phyloP scores from a whole-genome alignment of 495 filamentous ascomycete genomes.

The Cladorrhinum samala region DNA sequence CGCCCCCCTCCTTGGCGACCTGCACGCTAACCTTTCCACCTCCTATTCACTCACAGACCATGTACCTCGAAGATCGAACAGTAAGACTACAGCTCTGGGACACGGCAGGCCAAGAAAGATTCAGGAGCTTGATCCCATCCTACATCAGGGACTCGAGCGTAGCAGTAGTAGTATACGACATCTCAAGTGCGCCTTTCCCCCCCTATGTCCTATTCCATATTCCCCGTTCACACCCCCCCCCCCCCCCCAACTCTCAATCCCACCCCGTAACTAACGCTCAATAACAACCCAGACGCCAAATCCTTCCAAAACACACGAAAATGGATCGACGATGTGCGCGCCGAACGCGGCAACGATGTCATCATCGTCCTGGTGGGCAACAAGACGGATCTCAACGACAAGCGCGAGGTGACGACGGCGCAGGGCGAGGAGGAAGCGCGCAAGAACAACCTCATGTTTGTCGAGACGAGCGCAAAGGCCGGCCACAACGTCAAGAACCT shows the following conservation, averaged over 20 bases:
- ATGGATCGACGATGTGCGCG: constrained; percentile 98
- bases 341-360: constrained; percentile 93
- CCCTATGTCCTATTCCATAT: no score
- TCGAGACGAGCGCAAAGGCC: constrained; percentile 97
- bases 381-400: constrained; percentile 97
- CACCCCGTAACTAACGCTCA: no score
- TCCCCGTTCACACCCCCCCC: constrained; percentile 1
- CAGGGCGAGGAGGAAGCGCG: constrained; percentile 99
- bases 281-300: constrained; percentile 70
- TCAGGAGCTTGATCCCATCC: constrained; percentile 91
- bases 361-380: constrained; percentile 98
- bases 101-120: constrained; percentile 94
- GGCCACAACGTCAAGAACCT: constrained; percentile 97
- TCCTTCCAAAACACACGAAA: constrained; percentile 97
- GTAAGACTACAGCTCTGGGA: constrained; percentile 98
- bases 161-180: constrained; percentile 97
- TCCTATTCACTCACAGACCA: constrained; percentile 57
- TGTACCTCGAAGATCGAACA: constrained; percentile 98
- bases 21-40: constrained; percentile 3
- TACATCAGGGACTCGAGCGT: constrained; percentile 98
- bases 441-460: constrained; percentile 93
- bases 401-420: constrained; percentile 87
- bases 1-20: constrained; percentile 5
- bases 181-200: constrained; percentile 58
- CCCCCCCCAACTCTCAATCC: background rate